These are phyloP conservation scores for Tephrocybe sp. DNA, from an alignment of 768 basidiomycete species.

Conservation along the genomic window DNA sequence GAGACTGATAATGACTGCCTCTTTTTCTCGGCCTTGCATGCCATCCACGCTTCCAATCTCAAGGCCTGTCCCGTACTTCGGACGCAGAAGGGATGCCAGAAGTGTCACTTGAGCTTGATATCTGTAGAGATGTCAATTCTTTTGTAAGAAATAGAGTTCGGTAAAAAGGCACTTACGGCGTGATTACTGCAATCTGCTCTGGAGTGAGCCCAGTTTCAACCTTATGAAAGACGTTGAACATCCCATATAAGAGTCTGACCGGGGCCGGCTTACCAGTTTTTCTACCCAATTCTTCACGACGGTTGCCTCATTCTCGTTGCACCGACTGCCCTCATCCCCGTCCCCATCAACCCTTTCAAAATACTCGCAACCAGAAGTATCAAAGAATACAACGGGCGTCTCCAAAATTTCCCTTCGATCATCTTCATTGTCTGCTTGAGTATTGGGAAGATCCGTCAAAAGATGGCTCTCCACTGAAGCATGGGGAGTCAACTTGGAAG, in stretches of 20 bases:
- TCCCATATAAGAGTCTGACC: neutral
- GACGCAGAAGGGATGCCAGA: conserved; percentile 73
- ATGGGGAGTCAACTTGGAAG: conserved; percentile 67
- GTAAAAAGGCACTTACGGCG: conserved; percentile 55
- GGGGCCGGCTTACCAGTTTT: conserved; percentile 54
- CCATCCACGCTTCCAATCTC: conserved; percentile 97
- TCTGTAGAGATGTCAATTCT: too few species aligned
- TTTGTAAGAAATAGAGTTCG: too few species aligned
- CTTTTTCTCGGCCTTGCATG: conserved; percentile 96
- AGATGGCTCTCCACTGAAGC: conserved; percentile 70
- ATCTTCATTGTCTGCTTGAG: conserved; percentile 53
- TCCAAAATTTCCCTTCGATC: conserved; percentile 71
- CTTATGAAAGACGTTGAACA: conserved; percentile 32
- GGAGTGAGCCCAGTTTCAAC: conserved; percentile 60
- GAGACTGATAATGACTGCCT: conserved; percentile 89
- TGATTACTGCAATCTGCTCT: conserved; percentile 82
- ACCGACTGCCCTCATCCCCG: conserved; percentile 85
- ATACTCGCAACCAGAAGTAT: conserved; percentile 93
- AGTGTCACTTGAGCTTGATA: conserved; percentile 95
- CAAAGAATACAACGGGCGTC: conserved; percentile 88
- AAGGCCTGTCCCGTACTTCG: conserved; percentile 62
- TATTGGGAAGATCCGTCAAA: conserved; percentile 66
- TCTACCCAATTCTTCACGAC: conserved; percentile 84
- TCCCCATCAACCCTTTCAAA: conserved; percentile 81
- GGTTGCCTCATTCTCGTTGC: conserved; percentile 93